Evolutionary conservation across 805 yeast genomes (phyloP).

Genomic region (Barnettozyma californica): DNA sequence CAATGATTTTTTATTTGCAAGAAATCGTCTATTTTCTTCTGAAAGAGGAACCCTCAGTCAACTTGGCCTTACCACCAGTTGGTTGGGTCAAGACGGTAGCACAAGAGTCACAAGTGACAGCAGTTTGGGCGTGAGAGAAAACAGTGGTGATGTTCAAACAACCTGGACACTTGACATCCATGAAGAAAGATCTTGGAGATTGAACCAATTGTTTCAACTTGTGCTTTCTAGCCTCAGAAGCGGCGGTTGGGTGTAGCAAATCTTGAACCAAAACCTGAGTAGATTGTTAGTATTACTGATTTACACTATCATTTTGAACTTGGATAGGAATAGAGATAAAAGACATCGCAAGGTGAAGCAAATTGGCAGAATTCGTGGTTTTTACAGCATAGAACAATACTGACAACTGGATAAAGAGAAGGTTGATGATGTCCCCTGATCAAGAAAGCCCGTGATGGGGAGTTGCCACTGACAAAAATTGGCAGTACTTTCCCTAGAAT

Average conservation of each 20-base stretch:
- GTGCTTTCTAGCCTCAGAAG: slow-evolving; percentile 94
- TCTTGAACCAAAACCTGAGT: slow-evolving; percentile 94
- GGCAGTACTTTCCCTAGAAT: too few relatives aligned
- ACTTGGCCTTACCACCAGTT: slow-evolving; percentile 99
- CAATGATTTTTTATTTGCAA: slow-evolving; percentile 2
- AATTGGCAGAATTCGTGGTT: not conserved
- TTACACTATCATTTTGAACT: not conserved
- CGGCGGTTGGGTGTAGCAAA: slow-evolving; percentile 96
- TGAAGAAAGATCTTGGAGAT: slow-evolving; percentile 97
- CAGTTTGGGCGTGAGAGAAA: slow-evolving; percentile 99
- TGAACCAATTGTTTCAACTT: slow-evolving; percentile 97
- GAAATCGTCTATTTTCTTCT: slow-evolving; percentile 74
- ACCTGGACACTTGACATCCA: slow-evolving; percentile 99
- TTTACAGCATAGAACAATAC: too few relatives aligned
- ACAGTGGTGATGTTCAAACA: slow-evolving; percentile 98
- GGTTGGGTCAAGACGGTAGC: slow-evolving; percentile 98
- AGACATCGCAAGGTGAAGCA: not conserved
- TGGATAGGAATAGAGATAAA: not conserved
- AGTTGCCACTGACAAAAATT: too few relatives aligned
- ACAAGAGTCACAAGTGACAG: slow-evolving; percentile 98
- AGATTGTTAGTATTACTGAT: slow-evolving; percentile 20
- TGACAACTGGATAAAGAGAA: too few relatives aligned
- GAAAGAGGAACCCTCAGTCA: slow-evolving; percentile 99
- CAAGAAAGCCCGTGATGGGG: too few relatives aligned
- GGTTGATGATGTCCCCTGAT: too few relatives aligned